Evolutionary conservation across 2,329 filamentous ascomycete genomes (phyloP).

Genomic region (Ceratocystis huliohia): DNA sequence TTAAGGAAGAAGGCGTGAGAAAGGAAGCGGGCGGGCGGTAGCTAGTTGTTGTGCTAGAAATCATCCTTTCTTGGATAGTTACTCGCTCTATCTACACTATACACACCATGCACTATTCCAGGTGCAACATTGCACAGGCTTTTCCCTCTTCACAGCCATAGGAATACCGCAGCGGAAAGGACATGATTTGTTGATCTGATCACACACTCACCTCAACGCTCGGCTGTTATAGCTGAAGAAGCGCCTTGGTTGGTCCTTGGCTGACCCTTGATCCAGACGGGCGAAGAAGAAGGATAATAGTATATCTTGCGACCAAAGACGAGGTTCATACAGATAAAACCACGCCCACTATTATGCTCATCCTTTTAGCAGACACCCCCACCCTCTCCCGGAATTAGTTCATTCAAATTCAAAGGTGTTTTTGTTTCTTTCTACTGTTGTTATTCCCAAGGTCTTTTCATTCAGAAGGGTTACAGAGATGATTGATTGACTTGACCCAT

Average conservation of each 20-base stretch:
- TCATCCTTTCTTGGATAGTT: background rate
- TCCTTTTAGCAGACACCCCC: background rate
- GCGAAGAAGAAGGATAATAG: background rate
- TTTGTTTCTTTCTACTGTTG: background rate
- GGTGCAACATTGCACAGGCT: slow-evolving; percentile 6
- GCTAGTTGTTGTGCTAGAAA: background rate
- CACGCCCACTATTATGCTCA: background rate
- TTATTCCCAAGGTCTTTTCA: background rate
- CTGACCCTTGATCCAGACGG: background rate
- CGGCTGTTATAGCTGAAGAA: slow-evolving; percentile 6
- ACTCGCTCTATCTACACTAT: background rate
- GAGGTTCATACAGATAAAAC: background rate
- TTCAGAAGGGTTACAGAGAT: slow-evolving; percentile 3
- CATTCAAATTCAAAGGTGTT: background rate
- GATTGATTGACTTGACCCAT: slow-evolving; percentile 4
- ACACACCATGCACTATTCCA: background rate
- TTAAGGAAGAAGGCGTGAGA: background rate
- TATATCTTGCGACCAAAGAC: background rate
- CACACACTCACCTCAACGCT: slow-evolving; percentile 2
- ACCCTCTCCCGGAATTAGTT: background rate
- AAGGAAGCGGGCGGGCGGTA: background rate
- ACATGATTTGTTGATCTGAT: slow-evolving; percentile 9
- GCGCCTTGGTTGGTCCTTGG: background rate
- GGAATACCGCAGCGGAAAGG: background rate
- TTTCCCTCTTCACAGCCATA: slow-evolving; percentile 6